Evolutionary conservation across 306 rosid genomes (phyloP).

Genomic region (Aeschynomene evenia): DNA sequence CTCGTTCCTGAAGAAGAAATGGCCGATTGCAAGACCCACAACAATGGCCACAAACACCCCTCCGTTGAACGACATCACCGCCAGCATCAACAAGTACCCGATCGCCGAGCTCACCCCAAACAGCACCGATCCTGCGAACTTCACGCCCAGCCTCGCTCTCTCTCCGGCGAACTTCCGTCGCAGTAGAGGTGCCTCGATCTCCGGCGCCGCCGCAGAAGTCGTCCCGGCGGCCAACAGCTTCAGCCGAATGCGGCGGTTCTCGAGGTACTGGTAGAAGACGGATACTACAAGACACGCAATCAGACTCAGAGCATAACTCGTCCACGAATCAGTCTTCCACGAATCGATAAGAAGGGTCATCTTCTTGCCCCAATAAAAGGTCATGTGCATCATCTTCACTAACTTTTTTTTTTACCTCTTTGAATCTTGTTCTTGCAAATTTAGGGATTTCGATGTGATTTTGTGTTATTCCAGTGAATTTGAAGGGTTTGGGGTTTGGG

Average conservation of each 20-base stretch:
- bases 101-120: conserved; percentile 80
- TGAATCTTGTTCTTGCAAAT: background rate
- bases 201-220: conserved; percentile 15
- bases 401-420: background rate
- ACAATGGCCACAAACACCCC: conserved; percentile 80
- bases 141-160: conserved; percentile 27
- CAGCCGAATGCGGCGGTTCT: conserved; percentile 66
- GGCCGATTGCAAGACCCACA: conserved; percentile 75
- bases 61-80: conserved; percentile 89
- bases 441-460: background rate
- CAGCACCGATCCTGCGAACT: conserved; percentile 58
- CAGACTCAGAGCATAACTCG: conserved; percentile 50
- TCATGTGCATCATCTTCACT: conserved; percentile 97
- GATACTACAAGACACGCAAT: conserved; percentile 65
- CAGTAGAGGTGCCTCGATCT: conserved; percentile 62
- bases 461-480: background rate
- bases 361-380: conserved; percentile 84
- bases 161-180: conserved; percentile 27
- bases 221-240: conserved; percentile 40
- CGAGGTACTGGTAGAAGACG: conserved; percentile 76
- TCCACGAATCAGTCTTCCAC: conserved; percentile 80
- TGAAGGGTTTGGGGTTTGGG: background rate
- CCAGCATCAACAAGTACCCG: conserved; percentile 85
- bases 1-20: conserved; percentile 58
- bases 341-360: conserved; percentile 69